A percentile compares a stretch with the other conserved stretches of the same genome.
phyloP scores from a whole-genome alignment of 257 asterid species.

The Knoxia roxburghii region DNA sequence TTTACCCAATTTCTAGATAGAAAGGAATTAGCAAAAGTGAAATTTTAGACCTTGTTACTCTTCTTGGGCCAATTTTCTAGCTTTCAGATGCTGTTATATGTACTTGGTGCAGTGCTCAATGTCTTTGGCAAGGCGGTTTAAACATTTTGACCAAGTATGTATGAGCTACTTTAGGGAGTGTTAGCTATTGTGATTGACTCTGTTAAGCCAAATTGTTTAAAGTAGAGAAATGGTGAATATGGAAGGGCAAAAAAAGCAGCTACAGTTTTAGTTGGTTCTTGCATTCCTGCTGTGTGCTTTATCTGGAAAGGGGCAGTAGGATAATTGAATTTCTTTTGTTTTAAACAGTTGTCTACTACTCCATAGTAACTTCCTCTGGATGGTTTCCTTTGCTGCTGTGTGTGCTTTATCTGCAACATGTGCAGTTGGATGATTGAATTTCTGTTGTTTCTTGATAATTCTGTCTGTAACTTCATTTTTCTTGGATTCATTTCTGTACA shows the following conservation, averaged over 20 bases:
- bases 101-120: too few species aligned
- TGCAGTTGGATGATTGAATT: neutral
- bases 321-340: too few species aligned
- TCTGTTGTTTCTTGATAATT: neutral
- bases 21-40: neutral
- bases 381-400: neutral
- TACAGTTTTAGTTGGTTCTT: neutral
- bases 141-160: too few species aligned
- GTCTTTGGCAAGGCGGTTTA: too few species aligned
- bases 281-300: neutral
- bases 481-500: neutral
- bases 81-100: neutral
- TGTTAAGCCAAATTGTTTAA: neutral
- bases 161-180: neutral
- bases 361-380: neutral
- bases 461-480: neutral
- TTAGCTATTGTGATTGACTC: neutral
- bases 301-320: too few species aligned
- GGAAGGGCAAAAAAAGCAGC: neutral
- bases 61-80: neutral
- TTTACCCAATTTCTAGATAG: neutral
- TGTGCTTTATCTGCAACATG: neutral
- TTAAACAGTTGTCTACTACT: neutral
- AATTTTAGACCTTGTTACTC: neutral
- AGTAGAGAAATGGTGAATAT: neutral